Evolutionary conservation across 2,329 filamentous ascomycete species (phyloP).

Genomic region (Pseudogymnoascus sp.): DNA sequence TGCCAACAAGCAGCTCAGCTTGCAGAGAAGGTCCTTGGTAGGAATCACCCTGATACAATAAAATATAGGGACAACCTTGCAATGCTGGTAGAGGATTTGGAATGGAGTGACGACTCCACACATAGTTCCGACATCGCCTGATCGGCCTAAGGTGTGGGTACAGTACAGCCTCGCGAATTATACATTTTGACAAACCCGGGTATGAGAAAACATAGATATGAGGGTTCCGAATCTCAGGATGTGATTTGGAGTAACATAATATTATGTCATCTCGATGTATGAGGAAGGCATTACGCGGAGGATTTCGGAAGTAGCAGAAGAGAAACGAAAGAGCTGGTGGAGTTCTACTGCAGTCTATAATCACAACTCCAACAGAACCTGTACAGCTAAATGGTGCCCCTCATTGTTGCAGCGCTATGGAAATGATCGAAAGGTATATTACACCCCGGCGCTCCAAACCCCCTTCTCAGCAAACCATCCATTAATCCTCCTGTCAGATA

Average conservation of each 20-base stretch:
- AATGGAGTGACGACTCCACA: not conserved
- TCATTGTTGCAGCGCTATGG: not conserved
- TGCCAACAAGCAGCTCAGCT: not conserved
- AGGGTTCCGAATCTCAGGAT: not conserved
- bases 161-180: not conserved
- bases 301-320: not conserved
- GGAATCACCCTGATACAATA: not conserved
- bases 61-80: rapidly evolving
- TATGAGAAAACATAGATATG: not conserved
- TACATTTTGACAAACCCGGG: too few relatives aligned
- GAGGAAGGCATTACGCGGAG: not conserved
- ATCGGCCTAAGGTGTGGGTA: not conserved
- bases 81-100: not conserved
- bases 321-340: not conserved
- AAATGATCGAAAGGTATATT: not conserved
- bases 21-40: constrained; percentile 17
- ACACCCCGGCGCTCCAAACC: not conserved
- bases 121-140: not conserved
- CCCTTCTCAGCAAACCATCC: not conserved
- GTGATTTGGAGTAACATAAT: not conserved
- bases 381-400: not conserved
- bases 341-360: not conserved
- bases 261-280: not conserved
- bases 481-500: not conserved
- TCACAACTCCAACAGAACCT: not conserved